Evolutionary conservation across 169 alveolate genomes (phyloP), one percentile per base, ranked within the genome.

Genomic region (Babesia divergens): DNA sequence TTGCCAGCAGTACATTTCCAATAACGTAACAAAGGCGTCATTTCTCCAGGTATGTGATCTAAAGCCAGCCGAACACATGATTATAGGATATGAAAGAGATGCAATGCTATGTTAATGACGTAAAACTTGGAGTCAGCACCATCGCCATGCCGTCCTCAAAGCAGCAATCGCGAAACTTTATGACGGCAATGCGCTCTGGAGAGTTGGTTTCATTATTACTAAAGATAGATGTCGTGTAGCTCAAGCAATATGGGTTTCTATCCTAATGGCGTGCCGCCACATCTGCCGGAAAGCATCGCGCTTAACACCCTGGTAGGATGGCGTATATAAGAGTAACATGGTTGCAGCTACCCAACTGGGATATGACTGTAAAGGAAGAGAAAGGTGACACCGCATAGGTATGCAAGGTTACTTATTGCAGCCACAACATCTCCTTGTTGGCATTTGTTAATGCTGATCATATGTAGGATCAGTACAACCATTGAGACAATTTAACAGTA

Each of bases 291-390:
- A 20, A 68, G 62, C 72, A 47, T 68, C 18, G 34, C 74, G 18
- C 54, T 79, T 38, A 79, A 79, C 77, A 79, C 87, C 14, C 43
- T 79, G 82, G 87, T 79, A 68, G 31, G 72, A 14, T 6, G 6
- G 5, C 4, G 14, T 26, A 35, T 13, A 1, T 28, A 28, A 1
- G 18, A 4, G 16, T 62, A 18, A 62, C 1, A 11, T 28, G 18
- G 29, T n/a, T 67, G 8, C 64, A 76, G 85, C 59, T 76, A n/a
- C 85, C 85, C 3, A 58, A 68, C 34, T 76, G 85, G 85, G 85
- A 76, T 54, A 38, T 76, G 16, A 24, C 51, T 1, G 44, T 66
- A 18, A 66, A 49, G 58, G 71, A 66, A 29, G 69, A 74, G 32
- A 24, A 64, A 47, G 16, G 40, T 8, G n/a, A 6, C 14, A 49